These are phyloP conservation scores for Entomortierella lignicola DNA, from an alignment of 192 early-diverging fungal genomes.

Conservation along the genomic window DNA sequence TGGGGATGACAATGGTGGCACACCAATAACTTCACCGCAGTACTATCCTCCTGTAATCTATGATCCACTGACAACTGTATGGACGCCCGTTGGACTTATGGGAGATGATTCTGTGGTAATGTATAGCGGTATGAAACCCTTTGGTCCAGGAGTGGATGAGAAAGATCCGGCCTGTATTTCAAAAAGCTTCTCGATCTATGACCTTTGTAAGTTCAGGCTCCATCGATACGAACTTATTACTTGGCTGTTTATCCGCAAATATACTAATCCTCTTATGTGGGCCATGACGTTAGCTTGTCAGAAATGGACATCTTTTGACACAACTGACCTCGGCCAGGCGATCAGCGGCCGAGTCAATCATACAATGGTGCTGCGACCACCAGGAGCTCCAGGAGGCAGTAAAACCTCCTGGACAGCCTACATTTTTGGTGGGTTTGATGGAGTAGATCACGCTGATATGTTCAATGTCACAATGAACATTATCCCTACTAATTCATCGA, in stretches of 20 bases:
- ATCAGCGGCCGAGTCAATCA: slow-evolving; percentile 34
- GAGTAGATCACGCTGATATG: slow-evolving; percentile 29
- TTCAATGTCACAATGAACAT: slow-evolving; percentile 23
- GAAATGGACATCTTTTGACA: slow-evolving; percentile 28
- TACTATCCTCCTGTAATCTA: slow-evolving; percentile 37
- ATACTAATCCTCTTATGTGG: background rate
- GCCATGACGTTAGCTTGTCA: slow-evolving; percentile 30
- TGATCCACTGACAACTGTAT: slow-evolving; percentile 34
- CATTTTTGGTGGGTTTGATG: slow-evolving; percentile 52
- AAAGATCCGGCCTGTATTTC: slow-evolving; percentile 33
- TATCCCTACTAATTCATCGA: background rate
- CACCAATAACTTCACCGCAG: background rate
- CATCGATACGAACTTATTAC: background rate
- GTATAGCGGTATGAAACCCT: slow-evolving; percentile 49
- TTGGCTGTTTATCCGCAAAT: no score
- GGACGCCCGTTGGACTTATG: slow-evolving; percentile 39
- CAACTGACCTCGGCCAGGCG: background rate
- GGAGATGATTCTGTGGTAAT: slow-evolving; percentile 43
- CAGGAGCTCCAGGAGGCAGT: slow-evolving; percentile 32
- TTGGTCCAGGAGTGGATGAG: slow-evolving; percentile 36
- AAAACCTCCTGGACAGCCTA: slow-evolving; percentile 43
- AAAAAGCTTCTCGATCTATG: slow-evolving; percentile 28
- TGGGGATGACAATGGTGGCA: background rate
- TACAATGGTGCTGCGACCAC: slow-evolving; percentile 43
- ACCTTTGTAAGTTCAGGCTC: slow-evolving; percentile 39